Evolutionary conservation across 2,329 filamentous ascomycete genomes (phyloP).

Genomic region (Trichophaea hybrida): DNA sequence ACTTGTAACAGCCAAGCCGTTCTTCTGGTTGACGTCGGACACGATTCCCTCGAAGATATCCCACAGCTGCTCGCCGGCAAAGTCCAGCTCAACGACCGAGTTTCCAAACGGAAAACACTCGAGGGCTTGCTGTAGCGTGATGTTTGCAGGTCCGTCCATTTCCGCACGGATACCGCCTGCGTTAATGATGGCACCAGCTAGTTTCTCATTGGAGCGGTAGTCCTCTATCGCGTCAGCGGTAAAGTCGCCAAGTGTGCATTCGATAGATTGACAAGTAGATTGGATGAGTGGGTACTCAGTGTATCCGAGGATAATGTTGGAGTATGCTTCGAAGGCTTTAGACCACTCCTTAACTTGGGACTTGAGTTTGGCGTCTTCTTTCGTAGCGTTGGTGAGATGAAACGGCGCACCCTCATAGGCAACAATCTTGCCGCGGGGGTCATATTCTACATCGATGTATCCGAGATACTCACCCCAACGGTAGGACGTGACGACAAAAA

Average conservation of each 20-base stretch:
- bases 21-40: slow-evolving; percentile 41
- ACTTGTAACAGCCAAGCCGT: slow-evolving; percentile 40
- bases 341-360: slow-evolving; percentile 45
- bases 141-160: slow-evolving; percentile 42
- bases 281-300: slow-evolving; percentile 46
- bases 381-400: slow-evolving; percentile 47
- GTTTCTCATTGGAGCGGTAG: slow-evolving; percentile 38
- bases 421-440: slow-evolving; percentile 45
- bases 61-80: slow-evolving; percentile 42
- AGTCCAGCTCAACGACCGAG: slow-evolving; percentile 44
- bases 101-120: slow-evolving; percentile 54
- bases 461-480: slow-evolving; percentile 56
- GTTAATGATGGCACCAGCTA: slow-evolving; percentile 48
- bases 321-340: slow-evolving; percentile 46
- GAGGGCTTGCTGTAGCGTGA: slow-evolving; percentile 49
- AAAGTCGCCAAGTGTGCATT: slow-evolving; percentile 39
- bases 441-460: slow-evolving; percentile 52
- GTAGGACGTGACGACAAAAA: slow-evolving; percentile 54
- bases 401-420: slow-evolving; percentile 50
- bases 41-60: slow-evolving; percentile 46
- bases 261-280: slow-evolving; percentile 41
- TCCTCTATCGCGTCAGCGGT: slow-evolving; percentile 44
- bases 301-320: slow-evolving; percentile 42
- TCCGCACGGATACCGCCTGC: slow-evolving; percentile 49
- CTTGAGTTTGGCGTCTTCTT: slow-evolving; percentile 44